Base-by-base conservation (phyloP, 2,329 filamentous ascomycete species). In the Blastomyces emzantsi region DNA sequence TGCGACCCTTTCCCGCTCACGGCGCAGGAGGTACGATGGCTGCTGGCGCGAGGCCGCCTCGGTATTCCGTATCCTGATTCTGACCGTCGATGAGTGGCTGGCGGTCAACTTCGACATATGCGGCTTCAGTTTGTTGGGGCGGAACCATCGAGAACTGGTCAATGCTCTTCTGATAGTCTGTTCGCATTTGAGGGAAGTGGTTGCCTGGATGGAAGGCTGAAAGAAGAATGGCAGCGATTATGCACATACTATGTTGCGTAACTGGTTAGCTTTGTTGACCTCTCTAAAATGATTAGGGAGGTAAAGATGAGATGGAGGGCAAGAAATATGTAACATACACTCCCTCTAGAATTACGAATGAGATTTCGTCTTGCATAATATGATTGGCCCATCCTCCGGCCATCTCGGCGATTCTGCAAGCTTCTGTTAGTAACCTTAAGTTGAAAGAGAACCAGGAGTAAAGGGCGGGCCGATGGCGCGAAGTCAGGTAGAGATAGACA, bases 171-270 rank as follows among this genome's bases (percentile, higher is more conserved):
- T 33, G 17, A 19, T 60, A 60, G 15, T 49, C 45, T 22, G 58
- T 49, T 47, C 58, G 58, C 58, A 60, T 60, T 66, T 80, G 79
- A 0, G 82, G 82, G 75, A 86, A 85, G 66, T 81, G 77, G 55
- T 83, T 63, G 15, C 82, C 83, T 0, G 84, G 83, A 54, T 83
- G 79, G 73, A 84, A 83, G 30, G 74, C 72, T 6, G 82, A 81
- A 45, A 86, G 76, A 25, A 83, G 75, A 22, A 76, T 70, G 19
- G 78, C 78, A 33, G 81, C 78, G 64, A 85, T 73, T 33, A 83
- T 71, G 62, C 85, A 75, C 72, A 85, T 33, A 19, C 58, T 60
- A 51, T 60, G 9, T 41, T 41, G 19, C 9, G 33, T 39, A n/a
- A 25, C 4, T 33, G 17, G 17, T 60, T 22, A 43, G 58, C 11